Conservation (phyloP, 2,329 filamentous ascomycete genomes). For the Trematosphaeria pertusa region DNA sequence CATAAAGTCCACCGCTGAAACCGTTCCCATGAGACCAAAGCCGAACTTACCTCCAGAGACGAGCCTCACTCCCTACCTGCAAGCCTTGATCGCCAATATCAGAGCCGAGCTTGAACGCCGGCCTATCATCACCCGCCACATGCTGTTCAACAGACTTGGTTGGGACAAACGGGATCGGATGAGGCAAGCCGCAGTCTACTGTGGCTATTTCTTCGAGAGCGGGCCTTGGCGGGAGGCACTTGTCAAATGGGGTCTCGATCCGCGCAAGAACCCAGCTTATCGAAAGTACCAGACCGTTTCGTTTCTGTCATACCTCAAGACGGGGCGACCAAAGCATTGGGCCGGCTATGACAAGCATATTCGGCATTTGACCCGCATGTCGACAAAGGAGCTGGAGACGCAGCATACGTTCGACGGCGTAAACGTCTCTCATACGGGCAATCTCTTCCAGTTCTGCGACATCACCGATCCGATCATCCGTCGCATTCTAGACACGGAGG, state of each 20-base stretch:
- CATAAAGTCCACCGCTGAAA: conserved; percentile 66
- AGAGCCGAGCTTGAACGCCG: conserved; percentile 72
- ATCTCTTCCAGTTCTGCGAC: conserved; percentile 94
- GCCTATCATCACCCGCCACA: conserved; percentile 86
- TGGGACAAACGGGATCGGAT: conserved; percentile 62
- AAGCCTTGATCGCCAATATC: conserved; percentile 69
- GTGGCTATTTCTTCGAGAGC: conserved; percentile 90
- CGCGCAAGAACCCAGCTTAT: conserved; percentile 76
- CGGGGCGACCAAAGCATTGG: conserved; percentile 32
- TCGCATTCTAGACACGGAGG: conserved; percentile 68
- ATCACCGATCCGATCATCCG: conserved; percentile 80
- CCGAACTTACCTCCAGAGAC: conserved; percentile 61
- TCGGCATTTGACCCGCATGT: conserved; percentile 28
- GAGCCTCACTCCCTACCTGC: conserved; percentile 63
- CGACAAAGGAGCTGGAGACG: conserved; percentile 30
- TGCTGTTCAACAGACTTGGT: conserved; percentile 75
- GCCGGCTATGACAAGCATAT: conserved; percentile 36
- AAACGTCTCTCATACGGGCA: conserved; percentile 77
- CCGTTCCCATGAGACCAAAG: conserved; percentile 67
- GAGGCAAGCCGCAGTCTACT: conserved; percentile 79
- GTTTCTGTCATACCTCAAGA: conserved; percentile 42
- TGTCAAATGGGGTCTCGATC: conserved; percentile 85
- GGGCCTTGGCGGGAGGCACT: conserved; percentile 92
- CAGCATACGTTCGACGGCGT: conserved; percentile 83
- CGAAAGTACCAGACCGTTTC: conserved; percentile 83